A percentile compares a stretch with the other conserved stretches of the same genome.
phyloP scores from a whole-genome alignment of 2,329 filamentous ascomycete genomes.

The Sphaerulina vaccinii region DNA sequence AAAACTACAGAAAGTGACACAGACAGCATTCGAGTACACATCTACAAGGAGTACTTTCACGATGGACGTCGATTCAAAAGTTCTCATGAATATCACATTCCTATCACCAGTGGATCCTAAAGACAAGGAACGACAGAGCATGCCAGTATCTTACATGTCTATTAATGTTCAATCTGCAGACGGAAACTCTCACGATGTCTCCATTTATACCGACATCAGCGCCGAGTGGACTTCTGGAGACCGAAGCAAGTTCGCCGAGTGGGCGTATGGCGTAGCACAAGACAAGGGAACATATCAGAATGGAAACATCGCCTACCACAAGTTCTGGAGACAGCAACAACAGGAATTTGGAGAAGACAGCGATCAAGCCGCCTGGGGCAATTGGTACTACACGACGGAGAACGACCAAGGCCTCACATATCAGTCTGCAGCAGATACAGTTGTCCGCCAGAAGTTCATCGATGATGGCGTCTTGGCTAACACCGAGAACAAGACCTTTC shows the following conservation, averaged over 20 bases:
- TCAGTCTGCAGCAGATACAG: slow-evolving; percentile 47
- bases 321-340: slow-evolving; percentile 50
- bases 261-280: slow-evolving; percentile 54
- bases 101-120: slow-evolving; percentile 67
- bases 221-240: slow-evolving; percentile 70
- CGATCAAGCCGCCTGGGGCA: slow-evolving; percentile 54
- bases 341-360: slow-evolving; percentile 48
- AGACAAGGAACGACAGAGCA: slow-evolving; percentile 66
- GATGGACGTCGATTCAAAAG: slow-evolving; percentile 60
- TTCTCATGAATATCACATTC: slow-evolving; percentile 68
- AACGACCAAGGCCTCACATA: slow-evolving; percentile 43
- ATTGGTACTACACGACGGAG: slow-evolving; percentile 54
- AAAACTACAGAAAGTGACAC: slow-evolving; percentile 51
- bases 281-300: slow-evolving; percentile 14
- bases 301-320: slow-evolving; percentile 59
- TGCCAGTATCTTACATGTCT: slow-evolving; percentile 69
- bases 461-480: slow-evolving; percentile 46
- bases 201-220: slow-evolving; percentile 69
- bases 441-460: slow-evolving; percentile 50
- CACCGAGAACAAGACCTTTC: slow-evolving; percentile 50
- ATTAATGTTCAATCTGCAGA: slow-evolving; percentile 63
- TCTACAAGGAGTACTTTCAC: slow-evolving; percentile 70
- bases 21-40: slow-evolving; percentile 67
- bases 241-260: slow-evolving; percentile 55
- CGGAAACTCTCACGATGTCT: slow-evolving; percentile 61